phyloP scores from a whole-genome alignment of 352 stramenopile species.

The Phytophthora quininea region DNA sequence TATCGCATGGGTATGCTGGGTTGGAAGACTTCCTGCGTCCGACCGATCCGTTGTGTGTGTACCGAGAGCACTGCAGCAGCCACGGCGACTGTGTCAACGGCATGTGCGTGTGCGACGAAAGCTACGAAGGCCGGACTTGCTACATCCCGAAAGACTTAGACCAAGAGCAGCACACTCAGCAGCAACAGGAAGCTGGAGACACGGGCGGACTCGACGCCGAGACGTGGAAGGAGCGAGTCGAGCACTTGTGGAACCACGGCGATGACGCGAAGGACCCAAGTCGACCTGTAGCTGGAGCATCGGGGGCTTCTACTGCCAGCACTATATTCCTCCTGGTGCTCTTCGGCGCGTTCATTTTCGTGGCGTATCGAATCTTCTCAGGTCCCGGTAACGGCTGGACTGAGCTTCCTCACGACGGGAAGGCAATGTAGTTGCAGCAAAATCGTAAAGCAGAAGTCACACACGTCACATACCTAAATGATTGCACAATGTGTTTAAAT shows the following conservation, averaged over 20 bases:
- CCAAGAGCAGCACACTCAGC: constrained; percentile 33
- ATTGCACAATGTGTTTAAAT: not conserved
- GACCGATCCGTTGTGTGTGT: constrained; percentile 65
- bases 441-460: not conserved
- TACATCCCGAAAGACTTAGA: constrained; percentile 77
- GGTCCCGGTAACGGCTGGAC: constrained; percentile 3
- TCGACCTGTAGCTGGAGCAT: constrained; percentile 24
- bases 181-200: constrained; percentile 31
- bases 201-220: constrained; percentile 39
- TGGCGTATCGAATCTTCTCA: constrained; percentile 48
- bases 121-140: constrained; percentile 81
- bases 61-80: constrained; percentile 83
- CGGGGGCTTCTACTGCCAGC: constrained; percentile 40
- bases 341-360: constrained; percentile 48
- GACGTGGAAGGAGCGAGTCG: constrained; percentile 70
- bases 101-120: constrained; percentile 69
- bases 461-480: not conserved
- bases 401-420: constrained; percentile 34
- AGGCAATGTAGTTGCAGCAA: constrained; percentile 30
- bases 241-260: constrained; percentile 60
- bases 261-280: constrained; percentile 30
- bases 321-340: constrained; percentile 50
- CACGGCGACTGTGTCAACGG: constrained; percentile 87
- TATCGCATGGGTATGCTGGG: constrained; percentile 59
- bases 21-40: constrained; percentile 41